These are phyloP conservation scores for Eremothecium coryli DNA, from an alignment of 1,139 yeast species.

Conservation along the genomic window DNA sequence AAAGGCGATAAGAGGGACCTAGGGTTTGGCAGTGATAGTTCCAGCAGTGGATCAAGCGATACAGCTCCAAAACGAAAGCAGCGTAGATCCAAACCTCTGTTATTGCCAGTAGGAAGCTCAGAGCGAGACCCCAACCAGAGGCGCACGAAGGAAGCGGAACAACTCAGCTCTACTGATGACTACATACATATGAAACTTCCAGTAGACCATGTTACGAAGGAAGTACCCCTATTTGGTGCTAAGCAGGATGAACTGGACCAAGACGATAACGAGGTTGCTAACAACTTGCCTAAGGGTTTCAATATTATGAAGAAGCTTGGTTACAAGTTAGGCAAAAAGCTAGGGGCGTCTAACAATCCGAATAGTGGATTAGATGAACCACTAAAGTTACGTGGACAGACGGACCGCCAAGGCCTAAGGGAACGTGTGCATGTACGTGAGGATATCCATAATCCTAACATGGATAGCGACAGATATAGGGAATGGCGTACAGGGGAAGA, in stretches of 20 bases:
- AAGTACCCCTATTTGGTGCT: neutral
- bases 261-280: constrained; percentile 1
- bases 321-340: constrained; percentile 37
- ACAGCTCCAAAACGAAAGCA: too few species aligned
- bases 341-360: constrained; percentile 31
- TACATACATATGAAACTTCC: too few species aligned
- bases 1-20: neutral
- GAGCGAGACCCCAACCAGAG: too few species aligned
- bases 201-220: too few species aligned
- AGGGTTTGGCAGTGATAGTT: neutral
- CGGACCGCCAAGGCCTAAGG: constrained; percentile 14
- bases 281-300: constrained; percentile 35
- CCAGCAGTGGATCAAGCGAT: too few species aligned
- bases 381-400: constrained; percentile 22
- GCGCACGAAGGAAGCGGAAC: too few species aligned
- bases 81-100: too few species aligned
- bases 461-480: constrained; percentile 19
- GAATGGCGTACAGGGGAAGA: constrained; percentile 17
- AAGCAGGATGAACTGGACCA: neutral
- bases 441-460: neutral
- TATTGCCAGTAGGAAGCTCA: too few species aligned
- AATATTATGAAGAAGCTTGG: constrained; percentile 52
- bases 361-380: constrained; percentile 18
- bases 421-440: constrained; percentile 12
- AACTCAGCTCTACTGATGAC: too few species aligned